phyloP scores from a whole-genome alignment of 140 eudicot species.

The Senecio squalidus region DNA sequence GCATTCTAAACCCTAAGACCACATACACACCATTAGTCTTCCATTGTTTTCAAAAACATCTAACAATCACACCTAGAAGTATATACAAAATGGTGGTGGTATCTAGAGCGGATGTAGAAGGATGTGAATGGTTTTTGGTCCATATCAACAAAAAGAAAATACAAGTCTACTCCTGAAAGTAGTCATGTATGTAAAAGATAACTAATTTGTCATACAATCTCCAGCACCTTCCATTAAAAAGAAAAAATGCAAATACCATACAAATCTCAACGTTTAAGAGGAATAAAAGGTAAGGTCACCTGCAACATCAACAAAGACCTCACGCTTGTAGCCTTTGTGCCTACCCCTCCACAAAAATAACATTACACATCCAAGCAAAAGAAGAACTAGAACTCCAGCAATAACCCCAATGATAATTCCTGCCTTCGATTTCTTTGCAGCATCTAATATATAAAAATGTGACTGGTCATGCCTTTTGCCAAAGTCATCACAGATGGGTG shows the following conservation, averaged over 20 bases:
- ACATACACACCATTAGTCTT: no score
- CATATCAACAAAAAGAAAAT: neutral
- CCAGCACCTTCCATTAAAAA: slow-evolving; percentile 14
- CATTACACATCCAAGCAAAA: slow-evolving; percentile 51
- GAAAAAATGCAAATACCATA: neutral
- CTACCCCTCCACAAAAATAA: slow-evolving; percentile 56
- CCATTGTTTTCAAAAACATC: neutral
- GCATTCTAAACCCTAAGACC: no score
- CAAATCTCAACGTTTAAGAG: neutral
- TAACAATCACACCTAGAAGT: neutral
- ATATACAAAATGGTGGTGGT: neutral
- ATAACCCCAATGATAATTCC: slow-evolving; percentile 57
- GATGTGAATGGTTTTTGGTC: slow-evolving; percentile 6
- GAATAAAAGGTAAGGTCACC: slow-evolving; percentile 42
- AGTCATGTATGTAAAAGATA: neutral
- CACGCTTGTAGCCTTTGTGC: slow-evolving; percentile 70
- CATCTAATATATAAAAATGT: slow-evolving; percentile 38
- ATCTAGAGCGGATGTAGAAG: neutral
- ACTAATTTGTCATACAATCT: neutral
- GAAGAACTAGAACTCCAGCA: slow-evolving; percentile 54
- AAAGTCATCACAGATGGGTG: neutral
- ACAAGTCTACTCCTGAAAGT: neutral
- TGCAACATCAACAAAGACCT: slow-evolving; percentile 88
- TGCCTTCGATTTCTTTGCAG: slow-evolving; percentile 55
- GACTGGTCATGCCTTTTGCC: slow-evolving; percentile 6